phyloP scores from a whole-genome alignment of 2,329 filamentous ascomycete genomes.

The Diaporthe velutina region DNA sequence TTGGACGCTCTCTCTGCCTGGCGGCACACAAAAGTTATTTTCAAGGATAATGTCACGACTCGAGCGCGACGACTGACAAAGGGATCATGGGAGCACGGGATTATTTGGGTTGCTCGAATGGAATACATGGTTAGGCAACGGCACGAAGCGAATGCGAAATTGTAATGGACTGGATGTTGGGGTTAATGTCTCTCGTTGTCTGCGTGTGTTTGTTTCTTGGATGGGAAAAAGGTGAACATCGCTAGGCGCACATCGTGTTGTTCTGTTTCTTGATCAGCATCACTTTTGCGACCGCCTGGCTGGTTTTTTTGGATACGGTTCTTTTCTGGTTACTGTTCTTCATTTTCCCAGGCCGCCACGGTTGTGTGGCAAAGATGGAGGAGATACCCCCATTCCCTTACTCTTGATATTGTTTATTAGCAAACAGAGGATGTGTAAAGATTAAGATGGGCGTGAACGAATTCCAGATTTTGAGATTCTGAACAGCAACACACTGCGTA shows the following conservation, averaged over 20 bases:
- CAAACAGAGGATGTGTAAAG: neutral
- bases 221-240: slow-evolving; percentile 7
- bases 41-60: slow-evolving; percentile 4
- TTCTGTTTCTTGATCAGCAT: slow-evolving; percentile 19
- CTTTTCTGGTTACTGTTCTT: neutral
- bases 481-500: neutral
- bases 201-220: neutral
- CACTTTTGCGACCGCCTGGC: neutral
- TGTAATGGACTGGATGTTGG: slow-evolving; percentile 36
- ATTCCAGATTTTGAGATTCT: slow-evolving; percentile 14
- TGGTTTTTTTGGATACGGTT: neutral
- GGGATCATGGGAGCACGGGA: slow-evolving; percentile 20
- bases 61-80: slow-evolving; percentile 11
- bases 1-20: slow-evolving; percentile 15
- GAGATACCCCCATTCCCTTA: slow-evolving; percentile 34
- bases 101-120: neutral
- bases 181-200: slow-evolving; percentile 19
- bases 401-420: slow-evolving; percentile 25
- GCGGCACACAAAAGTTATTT: slow-evolving; percentile 25
- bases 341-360: slow-evolving; percentile 1
- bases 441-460: slow-evolving; percentile 13
- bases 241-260: slow-evolving; percentile 32
- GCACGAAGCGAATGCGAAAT: slow-evolving; percentile 9
- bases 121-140: neutral
- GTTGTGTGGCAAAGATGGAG: slow-evolving; percentile 33